Percentiles rank a stretch among this genome's conserved stretches.
Conservation (phyloP, 1,284 basidiomycete species). For the Sporisorium reilianum region DNA sequence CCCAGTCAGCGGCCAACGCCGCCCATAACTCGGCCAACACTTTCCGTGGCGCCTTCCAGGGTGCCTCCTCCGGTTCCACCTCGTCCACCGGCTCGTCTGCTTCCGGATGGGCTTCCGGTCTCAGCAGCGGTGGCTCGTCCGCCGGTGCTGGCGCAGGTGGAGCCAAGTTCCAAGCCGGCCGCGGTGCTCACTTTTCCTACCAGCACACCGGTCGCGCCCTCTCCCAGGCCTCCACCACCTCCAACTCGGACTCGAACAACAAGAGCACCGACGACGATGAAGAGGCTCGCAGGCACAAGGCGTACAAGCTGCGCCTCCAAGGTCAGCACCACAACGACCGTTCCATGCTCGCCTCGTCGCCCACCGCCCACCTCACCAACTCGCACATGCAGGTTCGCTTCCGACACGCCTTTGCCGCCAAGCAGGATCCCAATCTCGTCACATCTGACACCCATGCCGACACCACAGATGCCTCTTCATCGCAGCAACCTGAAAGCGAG, state of each 20-base stretch:
- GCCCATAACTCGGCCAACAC: conserved; percentile 57
- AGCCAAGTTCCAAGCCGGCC: conserved; percentile 62
- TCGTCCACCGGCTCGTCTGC: conserved; percentile 46
- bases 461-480: not conserved
- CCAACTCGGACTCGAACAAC: conserved; percentile 40
- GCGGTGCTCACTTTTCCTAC: conserved; percentile 59
- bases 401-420: conserved; percentile 43
- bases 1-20: conserved; percentile 54
- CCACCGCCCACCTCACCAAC: conserved; percentile 33
- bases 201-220: conserved; percentile 56
- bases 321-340: conserved; percentile 24
- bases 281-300: conserved; percentile 36
- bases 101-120: conserved; percentile 52
- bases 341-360: conserved; percentile 8
- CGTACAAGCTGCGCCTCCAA: conserved; percentile 44
- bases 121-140: conserved; percentile 50
- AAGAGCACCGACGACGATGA: conserved; percentile 54
- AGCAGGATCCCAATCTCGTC: conserved; percentile 34
- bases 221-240: conserved; percentile 50
- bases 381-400: conserved; percentile 50
- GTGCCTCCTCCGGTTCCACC: conserved; percentile 30
- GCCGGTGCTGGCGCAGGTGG: conserved; percentile 60
- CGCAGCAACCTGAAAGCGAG: conserved; percentile 1
- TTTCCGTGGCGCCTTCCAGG: conserved; percentile 52
- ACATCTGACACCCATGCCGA: conserved; percentile 3